A percentile compares a stretch with the other conserved stretches of the same genome.
phyloP scores from a whole-genome alignment of 2,329 filamentous ascomycete genomes.

The Claviceps sp. region DNA sequence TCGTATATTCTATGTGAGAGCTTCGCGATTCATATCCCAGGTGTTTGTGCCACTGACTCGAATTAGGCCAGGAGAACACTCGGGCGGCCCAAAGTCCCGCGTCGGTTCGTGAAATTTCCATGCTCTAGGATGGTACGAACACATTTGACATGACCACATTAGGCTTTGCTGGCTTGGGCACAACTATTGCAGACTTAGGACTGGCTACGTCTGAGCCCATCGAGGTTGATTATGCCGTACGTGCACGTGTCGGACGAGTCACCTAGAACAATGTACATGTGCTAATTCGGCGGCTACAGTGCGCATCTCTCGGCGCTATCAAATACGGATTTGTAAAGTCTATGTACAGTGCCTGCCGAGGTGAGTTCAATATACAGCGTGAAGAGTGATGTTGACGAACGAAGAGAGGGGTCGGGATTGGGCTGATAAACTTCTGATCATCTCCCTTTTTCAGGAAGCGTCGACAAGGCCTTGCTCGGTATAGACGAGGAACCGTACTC shows the following conservation, averaged over 20 bases:
- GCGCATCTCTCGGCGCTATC: conserved; percentile 70
- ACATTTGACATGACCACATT: not conserved
- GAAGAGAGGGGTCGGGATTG: conserved; percentile 2
- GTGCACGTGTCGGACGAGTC: conserved; percentile 13
- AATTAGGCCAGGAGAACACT: conserved; percentile 22
- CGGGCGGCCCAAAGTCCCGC: conserved; percentile 15
- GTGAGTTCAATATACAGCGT: conserved; percentile 18
- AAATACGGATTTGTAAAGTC: conserved; percentile 51
- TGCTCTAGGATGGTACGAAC: conserved; percentile 1
- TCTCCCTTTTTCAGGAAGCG: not conserved
- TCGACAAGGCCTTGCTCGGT: not conserved
- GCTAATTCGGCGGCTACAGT: conserved; percentile 25
- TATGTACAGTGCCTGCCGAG: conserved; percentile 42
- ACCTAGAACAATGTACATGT: not conserved
- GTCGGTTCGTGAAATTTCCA: conserved; percentile 16
- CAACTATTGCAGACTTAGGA: conserved; percentile 50
- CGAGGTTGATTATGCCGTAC: conserved; percentile 60
- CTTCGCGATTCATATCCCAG: not conserved
- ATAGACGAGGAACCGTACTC: not conserved
- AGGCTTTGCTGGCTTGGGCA: conserved; percentile 65
- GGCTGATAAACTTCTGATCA: not conserved
- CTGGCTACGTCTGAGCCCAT: conserved; percentile 41
- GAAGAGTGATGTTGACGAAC: conserved; percentile 7
- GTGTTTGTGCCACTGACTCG: not conserved
- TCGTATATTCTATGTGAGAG: conserved; percentile 72